These are phyloP conservation scores for Diaporthe caulivora DNA, from an alignment of 2,329 filamentous ascomycete genomes.

Conservation along the genomic window DNA sequence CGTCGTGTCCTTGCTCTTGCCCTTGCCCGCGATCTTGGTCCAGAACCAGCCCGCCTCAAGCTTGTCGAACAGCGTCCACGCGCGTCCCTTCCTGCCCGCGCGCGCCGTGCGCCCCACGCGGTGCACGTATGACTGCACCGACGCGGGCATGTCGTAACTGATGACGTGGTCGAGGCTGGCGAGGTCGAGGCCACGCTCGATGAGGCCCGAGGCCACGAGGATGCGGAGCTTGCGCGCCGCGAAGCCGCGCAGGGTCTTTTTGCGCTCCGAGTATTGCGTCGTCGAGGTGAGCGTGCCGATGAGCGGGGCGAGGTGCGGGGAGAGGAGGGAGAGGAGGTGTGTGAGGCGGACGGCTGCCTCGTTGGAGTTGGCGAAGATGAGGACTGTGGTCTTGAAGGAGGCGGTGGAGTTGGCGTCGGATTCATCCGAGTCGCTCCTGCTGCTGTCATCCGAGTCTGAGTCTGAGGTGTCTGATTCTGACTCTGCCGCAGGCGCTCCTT, in stretches of 20 bases:
- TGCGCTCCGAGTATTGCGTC: constrained; percentile 77
- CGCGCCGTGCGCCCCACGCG: constrained; percentile 91
- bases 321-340: constrained; percentile 78
- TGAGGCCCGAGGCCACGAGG: constrained; percentile 92
- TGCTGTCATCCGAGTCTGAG: constrained; percentile 48
- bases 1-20: constrained; percentile 55
- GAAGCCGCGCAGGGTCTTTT: constrained; percentile 77
- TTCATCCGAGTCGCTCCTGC: constrained; percentile 44
- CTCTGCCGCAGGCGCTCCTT: constrained; percentile 44
- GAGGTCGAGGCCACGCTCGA: constrained; percentile 90
- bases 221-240: constrained; percentile 73
- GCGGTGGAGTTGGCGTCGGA: constrained; percentile 42
- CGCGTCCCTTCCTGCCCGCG: constrained; percentile 79
- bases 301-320: constrained; percentile 66
- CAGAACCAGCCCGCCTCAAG: constrained; percentile 93
- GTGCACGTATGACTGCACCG: constrained; percentile 87
- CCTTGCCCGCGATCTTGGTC: constrained; percentile 77
- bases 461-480: constrained; percentile 48
- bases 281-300: constrained; percentile 83
- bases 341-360: constrained; percentile 89
- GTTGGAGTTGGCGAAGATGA: constrained; percentile 93
- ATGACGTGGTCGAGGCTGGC: constrained; percentile 84
- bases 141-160: constrained; percentile 92
- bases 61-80: constrained; percentile 89
- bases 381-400: constrained; percentile 60